Evolutionary conservation across 192 early-diverging fungal species (phyloP).

Genomic region (Coemansia sp.): DNA sequence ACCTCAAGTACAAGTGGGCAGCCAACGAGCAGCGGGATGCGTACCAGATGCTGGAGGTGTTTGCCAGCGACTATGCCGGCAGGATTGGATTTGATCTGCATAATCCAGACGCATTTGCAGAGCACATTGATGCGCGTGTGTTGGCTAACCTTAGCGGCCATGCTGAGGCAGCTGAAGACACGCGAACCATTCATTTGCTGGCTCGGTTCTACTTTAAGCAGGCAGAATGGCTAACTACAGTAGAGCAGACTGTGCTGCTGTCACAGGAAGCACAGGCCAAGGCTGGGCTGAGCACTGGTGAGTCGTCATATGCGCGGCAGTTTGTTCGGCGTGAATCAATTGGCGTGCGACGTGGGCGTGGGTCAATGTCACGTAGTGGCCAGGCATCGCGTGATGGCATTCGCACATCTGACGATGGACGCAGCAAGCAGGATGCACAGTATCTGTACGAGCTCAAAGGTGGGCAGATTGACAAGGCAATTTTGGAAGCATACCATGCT

Average conservation of each 20-base stretch:
- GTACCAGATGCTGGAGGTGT: slow-evolving; percentile 72
- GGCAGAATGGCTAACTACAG: slow-evolving; percentile 85
- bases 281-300: slow-evolving; percentile 14
- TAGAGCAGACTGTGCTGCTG: slow-evolving; percentile 28
- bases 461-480: slow-evolving; percentile 55
- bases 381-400: background rate
- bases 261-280: slow-evolving; percentile 24
- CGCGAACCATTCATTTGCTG: slow-evolving; percentile 49
- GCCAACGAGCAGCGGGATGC: slow-evolving; percentile 52
- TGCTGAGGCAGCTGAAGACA: slow-evolving; percentile 11
- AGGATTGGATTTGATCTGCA: slow-evolving; percentile 39
- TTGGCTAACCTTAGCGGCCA: slow-evolving; percentile 3
- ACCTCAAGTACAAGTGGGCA: slow-evolving; percentile 70
- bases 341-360: background rate
- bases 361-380: background rate
- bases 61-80: slow-evolving; percentile 65
- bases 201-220: slow-evolving; percentile 89
- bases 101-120: slow-evolving; percentile 31
- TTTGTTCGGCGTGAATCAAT: background rate
- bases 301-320: slow-evolving; percentile 1
- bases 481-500: slow-evolving; percentile 78
- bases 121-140: slow-evolving; percentile 23
- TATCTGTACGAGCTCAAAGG: slow-evolving; percentile 34
- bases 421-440: slow-evolving; percentile 17
- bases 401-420: slow-evolving; percentile 2